Evolutionary conservation across 139 green algal species (phyloP), one percentile per base, ranked within the genome.

Genomic region (Haematococcus lacustris): DNA sequence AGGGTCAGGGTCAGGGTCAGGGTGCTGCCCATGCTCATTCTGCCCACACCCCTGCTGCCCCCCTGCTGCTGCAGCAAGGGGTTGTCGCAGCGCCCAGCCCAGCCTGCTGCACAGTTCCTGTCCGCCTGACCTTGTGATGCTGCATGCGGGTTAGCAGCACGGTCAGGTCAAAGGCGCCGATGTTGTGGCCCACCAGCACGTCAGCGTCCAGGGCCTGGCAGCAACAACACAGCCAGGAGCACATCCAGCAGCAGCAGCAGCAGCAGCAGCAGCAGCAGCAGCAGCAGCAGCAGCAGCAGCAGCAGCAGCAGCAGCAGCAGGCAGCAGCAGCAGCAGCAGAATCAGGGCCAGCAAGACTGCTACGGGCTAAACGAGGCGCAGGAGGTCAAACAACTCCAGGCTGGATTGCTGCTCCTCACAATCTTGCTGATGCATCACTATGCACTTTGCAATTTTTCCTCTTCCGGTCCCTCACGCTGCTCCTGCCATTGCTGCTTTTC

Each of bases 121-220:
- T 13, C 37, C 40, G 6, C 41, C 34, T 43, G 47, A 92, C 90
- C 89, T 96, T 96, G 83, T 92, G 88, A 62, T 91, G 81, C 82
- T 97, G 87, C 78, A 99, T 82, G 57, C 95, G 88, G 51, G 93
- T 82, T 63, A 99, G 85, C 51, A 99, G 87, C 25, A 98, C 71
- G 68, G 91, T 86, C 51, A 99, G 82, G 75, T 99, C 93, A 51
- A 92, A 97, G 17, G 79, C 89, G 2, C 83, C 77, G 66, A 98
- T 87, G 87, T 99, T 98, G 88, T 99, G 95, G 6, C 95, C 95
- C 38, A 98, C 90, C 32, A 97, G 73, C 66, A 97, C 91, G 79
- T 99, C 95, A 2, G 90, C 80, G 73, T 99, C 95, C 23, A 99
- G 69, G 0, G 51, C 51, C 51, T 74, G 69, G 51, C 66, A 21